These are phyloP conservation scores for Udeniomyces megalosporus DNA, from an alignment of 768 basidiomycete genomes.

Conservation along the genomic window DNA sequence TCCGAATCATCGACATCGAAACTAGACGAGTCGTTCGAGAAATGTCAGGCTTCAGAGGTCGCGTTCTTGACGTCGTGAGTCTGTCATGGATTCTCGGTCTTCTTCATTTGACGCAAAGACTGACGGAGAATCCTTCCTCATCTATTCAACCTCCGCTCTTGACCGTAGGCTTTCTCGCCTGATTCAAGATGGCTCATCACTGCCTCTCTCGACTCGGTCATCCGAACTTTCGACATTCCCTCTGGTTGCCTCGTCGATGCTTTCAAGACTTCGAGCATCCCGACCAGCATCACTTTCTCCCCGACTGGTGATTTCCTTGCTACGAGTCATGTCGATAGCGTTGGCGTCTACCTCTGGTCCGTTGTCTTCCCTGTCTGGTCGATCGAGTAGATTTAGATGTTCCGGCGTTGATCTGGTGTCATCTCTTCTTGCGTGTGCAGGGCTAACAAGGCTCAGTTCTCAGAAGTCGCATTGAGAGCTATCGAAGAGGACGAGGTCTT, in stretches of 20 bases:
- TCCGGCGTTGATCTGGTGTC: background rate
- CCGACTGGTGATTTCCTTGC: constrained; percentile 93
- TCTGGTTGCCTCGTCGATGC: constrained; percentile 83
- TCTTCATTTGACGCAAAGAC: background rate
- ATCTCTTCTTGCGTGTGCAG: constrained; percentile 29
- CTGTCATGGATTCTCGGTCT: background rate
- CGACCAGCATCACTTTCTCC: constrained; percentile 80
- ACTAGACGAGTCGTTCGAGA: constrained; percentile 76
- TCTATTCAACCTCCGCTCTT: background rate
- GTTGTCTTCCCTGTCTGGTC: constrained; percentile 18
- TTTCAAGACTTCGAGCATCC: constrained; percentile 70
- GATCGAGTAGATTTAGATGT: background rate
- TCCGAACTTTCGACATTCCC: constrained; percentile 90
- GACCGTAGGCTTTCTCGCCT: constrained; percentile 77
- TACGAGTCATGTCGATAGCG: constrained; percentile 80
- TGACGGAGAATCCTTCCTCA: background rate
- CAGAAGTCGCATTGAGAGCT: constrained; percentile 63
- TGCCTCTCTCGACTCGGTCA: constrained; percentile 73
- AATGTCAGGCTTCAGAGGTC: constrained; percentile 60
- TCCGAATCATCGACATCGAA: constrained; percentile 83
- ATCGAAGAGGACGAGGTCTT: constrained; percentile 54
- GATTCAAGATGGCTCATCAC: constrained; percentile 88
- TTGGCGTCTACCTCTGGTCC: constrained; percentile 88
- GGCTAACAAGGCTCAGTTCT: constrained; percentile 91
- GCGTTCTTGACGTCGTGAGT: constrained; percentile 75